Percentiles rank a stretch among this genome's conserved stretches.
Evolutionary conservation across 306 rosid genomes (phyloP).

Genomic region (Acacia acuminata): DNA sequence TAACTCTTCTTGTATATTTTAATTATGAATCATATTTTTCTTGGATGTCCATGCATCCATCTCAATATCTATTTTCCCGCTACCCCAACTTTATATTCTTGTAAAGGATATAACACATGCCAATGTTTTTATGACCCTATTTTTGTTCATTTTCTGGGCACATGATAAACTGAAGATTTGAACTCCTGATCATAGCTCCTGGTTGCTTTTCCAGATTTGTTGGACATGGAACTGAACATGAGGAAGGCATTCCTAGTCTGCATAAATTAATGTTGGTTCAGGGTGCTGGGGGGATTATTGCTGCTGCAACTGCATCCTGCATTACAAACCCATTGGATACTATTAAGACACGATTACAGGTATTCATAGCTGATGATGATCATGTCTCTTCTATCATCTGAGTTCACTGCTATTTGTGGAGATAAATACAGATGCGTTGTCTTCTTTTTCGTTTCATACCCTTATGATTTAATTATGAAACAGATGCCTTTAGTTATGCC

Average conservation of each 20-base stretch:
- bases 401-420: conserved; percentile 17
- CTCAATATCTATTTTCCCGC: background rate
- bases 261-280: conserved; percentile 73
- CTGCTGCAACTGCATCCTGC: conserved; percentile 90
- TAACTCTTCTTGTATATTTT: too few relatives aligned
- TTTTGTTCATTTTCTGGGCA: background rate
- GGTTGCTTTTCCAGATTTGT: conserved; percentile 52
- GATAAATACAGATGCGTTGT: background rate
- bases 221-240: conserved; percentile 41
- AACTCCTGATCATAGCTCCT: background rate
- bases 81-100: background rate
- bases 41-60: background rate
- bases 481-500: background rate
- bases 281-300: conserved; percentile 83
- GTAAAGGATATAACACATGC: background rate
- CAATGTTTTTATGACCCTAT: background rate
- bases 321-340: conserved; percentile 94
- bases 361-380: conserved; percentile 29
- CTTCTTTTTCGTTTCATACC: background rate
- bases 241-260: conserved; percentile 48
- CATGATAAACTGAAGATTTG: background rate
- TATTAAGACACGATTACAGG: conserved; percentile 98
- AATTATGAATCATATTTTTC: too few relatives aligned
- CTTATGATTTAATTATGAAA: background rate
- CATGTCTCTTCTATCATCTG: conserved; percentile 12